These are phyloP conservation scores for Globisporangium solare DNA, from an alignment of 352 stramenopile species.

Conservation along the genomic window DNA sequence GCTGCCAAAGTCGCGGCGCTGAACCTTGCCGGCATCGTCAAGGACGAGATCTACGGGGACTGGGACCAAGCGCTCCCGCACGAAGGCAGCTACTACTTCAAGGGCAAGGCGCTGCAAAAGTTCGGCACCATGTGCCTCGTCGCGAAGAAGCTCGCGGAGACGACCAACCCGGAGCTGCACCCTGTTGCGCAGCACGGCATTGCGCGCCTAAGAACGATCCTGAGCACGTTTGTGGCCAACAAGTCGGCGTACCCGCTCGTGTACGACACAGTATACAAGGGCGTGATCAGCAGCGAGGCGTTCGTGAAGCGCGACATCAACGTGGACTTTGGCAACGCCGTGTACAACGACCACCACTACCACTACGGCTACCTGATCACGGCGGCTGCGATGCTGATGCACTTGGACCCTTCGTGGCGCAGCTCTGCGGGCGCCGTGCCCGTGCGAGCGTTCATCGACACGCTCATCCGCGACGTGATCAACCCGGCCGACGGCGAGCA, in stretches of 20 bases:
- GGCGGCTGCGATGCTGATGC: constrained; percentile 39
- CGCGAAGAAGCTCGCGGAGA: constrained; percentile 49
- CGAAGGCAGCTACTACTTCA: constrained; percentile 84
- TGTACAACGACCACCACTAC: constrained; percentile 79
- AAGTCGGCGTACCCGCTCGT: constrained; percentile 46
- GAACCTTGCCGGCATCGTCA: constrained; percentile 38
- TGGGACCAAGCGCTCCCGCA: constrained; percentile 46
- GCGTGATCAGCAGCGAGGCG: constrained; percentile 56
- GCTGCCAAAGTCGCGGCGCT: constrained; percentile 28
- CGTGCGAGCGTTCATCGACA: constrained; percentile 36
- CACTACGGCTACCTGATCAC: constrained; percentile 70
- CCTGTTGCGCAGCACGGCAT: constrained; percentile 41
- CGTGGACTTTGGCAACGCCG: constrained; percentile 64
- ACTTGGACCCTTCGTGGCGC: constrained; percentile 36
- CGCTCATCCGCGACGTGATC: constrained; percentile 49
- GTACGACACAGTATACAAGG: constrained; percentile 69
- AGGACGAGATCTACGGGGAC: constrained; percentile 61
- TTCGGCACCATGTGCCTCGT: constrained; percentile 77
- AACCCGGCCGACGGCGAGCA: constrained; percentile 23
- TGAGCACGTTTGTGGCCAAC: constrained; percentile 44
- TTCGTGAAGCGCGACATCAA: constrained; percentile 57
- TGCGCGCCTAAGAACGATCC: constrained; percentile 35
- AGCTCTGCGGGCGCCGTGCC: constrained; percentile 31
- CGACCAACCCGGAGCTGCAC: constrained; percentile 44
- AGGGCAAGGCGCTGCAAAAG: constrained; percentile 75